Base-by-base conservation (phyloP, 2,329 filamentous ascomycete genomes). In the Endothia cerciana region DNA sequence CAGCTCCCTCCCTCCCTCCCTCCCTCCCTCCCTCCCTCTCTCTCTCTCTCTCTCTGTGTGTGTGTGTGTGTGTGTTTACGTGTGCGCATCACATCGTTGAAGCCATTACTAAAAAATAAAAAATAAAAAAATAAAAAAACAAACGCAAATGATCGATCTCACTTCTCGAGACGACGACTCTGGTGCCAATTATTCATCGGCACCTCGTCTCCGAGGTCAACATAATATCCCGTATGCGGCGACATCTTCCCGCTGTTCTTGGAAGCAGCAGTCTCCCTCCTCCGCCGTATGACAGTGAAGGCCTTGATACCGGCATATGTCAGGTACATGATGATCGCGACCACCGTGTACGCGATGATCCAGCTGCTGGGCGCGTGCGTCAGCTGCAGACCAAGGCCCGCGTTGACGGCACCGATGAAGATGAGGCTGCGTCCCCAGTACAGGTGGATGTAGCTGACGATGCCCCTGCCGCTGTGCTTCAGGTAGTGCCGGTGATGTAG, bases 351-450 rank as follows among this genome's bases (percentile, higher is more conserved):
- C 0, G 82, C 84, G 58, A 86, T 80, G 62, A 84, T 74, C 55
- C 82, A 81, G 13, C 74, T 71, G 2, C 68, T 74, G 0, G 75
- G 69, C 0, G 81, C 79, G 19, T 70, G 68, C 0, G 84, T 79
- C 19, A 88, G 77, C 69, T 82, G 68, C 36, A 91, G 76, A 3
- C 88, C 88, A 4, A 90, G 74, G 0, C 87, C 88, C 64, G 88
- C 88, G 71, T 90, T 90, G 70, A 90, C 73, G 55, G 89, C 79
- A 33, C 86, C 88, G 2, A 89, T 73, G 22, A 85, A 64, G 69
- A 91, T 84, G 53, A 90, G 74, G 1, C 77, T 71, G 22, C 88
- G 82, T 15, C 88, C 88, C 71, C 83, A 87, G 86, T 86, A 90
- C 70, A 89, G 83, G 72, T 91, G 88, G 1, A 78, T 72, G 69